A percentile compares a stretch with the other conserved stretches of the same genome.
Evolutionary conservation across 2,329 filamentous ascomycete genomes (phyloP).

Genomic region (Magnaporthiopsis rhizophila): DNA sequence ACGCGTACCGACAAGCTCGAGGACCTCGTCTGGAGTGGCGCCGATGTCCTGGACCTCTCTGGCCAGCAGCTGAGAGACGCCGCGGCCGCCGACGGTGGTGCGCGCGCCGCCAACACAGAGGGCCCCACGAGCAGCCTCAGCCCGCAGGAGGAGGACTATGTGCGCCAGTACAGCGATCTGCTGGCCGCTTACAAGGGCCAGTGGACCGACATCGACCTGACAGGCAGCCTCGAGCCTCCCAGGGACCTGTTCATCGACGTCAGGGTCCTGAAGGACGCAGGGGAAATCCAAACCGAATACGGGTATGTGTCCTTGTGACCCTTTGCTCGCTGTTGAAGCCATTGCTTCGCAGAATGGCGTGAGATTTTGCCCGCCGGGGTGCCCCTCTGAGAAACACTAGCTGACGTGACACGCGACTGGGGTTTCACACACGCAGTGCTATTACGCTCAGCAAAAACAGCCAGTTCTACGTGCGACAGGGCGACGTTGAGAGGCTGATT

Average conservation of each 20-base stretch:
- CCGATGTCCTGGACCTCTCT: slow-evolving; percentile 68
- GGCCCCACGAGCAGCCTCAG: slow-evolving; percentile 68
- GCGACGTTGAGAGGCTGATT: slow-evolving; percentile 90
- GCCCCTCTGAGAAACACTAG: no score
- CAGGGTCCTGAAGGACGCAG: slow-evolving; percentile 88
- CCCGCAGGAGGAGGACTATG: slow-evolving; percentile 94
- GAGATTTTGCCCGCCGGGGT: neutral
- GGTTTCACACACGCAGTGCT: slow-evolving; percentile 47
- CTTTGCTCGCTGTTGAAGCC: neutral
- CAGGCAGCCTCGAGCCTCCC: slow-evolving; percentile 89
- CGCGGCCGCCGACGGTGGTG: slow-evolving; percentile 24
- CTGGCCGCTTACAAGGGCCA: slow-evolving; percentile 95
- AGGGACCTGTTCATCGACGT: slow-evolving; percentile 95
- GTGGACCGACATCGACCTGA: slow-evolving; percentile 96
- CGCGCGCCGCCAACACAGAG: slow-evolving; percentile 33
- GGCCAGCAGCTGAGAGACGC: slow-evolving; percentile 44
- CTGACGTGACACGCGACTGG: neutral
- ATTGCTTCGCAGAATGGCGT: neutral
- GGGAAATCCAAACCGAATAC: slow-evolving; percentile 98
- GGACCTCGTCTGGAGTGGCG: slow-evolving; percentile 85
- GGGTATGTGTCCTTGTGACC: slow-evolving; percentile 55
- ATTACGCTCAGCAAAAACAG: slow-evolving; percentile 98
- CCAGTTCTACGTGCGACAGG: slow-evolving; percentile 93
- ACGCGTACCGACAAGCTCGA: slow-evolving; percentile 87
- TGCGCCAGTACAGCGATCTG: slow-evolving; percentile 83